These are phyloP conservation scores for Rutstroemia sp. DNA, from an alignment of 2,329 filamentous ascomycete species.

Conservation along the genomic window DNA sequence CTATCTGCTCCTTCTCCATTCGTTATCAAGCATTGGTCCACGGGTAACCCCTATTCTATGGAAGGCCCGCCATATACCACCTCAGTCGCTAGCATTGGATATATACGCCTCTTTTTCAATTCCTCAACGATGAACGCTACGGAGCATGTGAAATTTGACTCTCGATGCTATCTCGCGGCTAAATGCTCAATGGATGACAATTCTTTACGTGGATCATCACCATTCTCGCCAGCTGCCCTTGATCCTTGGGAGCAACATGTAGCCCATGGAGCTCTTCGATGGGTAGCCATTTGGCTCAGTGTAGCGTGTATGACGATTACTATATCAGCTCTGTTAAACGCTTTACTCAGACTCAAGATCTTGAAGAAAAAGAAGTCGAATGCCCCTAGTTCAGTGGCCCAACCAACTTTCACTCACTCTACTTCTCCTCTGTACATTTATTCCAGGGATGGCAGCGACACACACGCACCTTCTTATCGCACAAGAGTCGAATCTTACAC, in stretches of 20 bases:
- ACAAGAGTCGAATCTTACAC: constrained; percentile 3
- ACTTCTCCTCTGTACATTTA: not conserved
- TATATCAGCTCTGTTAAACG: constrained; percentile 1
- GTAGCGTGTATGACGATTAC: not conserved
- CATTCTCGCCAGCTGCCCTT: not conserved
- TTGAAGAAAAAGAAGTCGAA: not conserved
- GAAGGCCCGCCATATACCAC: constrained; percentile 35
- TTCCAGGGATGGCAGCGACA: not conserved
- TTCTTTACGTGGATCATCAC: constrained; percentile 10
- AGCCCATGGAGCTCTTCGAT: constrained; percentile 6
- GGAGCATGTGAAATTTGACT: constrained; percentile 22
- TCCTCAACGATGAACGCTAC: constrained; percentile 34
- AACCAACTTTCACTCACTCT: not conserved
- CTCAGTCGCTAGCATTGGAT: constrained; percentile 37
- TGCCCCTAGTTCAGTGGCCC: not conserved
- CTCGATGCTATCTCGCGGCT: constrained; percentile 25
- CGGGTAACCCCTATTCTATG: constrained; percentile 37
- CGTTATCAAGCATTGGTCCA: constrained; percentile 41
- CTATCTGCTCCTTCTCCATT: constrained; percentile 36
- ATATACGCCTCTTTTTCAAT: constrained; percentile 44
- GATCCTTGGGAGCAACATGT: constrained; percentile 3
- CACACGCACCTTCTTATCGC: constrained; percentile 1
- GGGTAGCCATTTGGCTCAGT: constrained; percentile 8
- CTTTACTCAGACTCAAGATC: constrained; percentile 4
- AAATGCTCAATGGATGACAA: constrained; percentile 28